Percentiles rank a stretch among this genome's conserved stretches.
phyloP scores from a whole-genome alignment of 805 yeast species.

The Sporopachydermia quercuum region DNA sequence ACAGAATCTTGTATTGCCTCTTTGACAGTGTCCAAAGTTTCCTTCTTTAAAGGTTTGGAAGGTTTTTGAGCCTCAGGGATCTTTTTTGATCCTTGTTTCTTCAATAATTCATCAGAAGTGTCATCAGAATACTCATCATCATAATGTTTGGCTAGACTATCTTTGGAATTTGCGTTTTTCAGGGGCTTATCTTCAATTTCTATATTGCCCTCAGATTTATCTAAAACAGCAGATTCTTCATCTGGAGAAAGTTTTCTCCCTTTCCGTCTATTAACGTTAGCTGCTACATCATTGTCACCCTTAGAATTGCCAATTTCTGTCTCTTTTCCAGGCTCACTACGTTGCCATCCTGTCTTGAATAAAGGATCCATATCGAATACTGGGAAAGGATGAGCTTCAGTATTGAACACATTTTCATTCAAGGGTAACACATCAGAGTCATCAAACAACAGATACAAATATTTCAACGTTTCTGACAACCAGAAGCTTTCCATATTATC shows the following conservation, averaged over 20 bases:
- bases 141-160: not conserved
- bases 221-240: not conserved
- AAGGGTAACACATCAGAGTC: slow-evolving; percentile 47
- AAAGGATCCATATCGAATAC: slow-evolving; percentile 34
- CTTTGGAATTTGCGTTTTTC: not conserved
- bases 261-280: not conserved
- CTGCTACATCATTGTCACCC: not conserved
- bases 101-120: too few relatives aligned
- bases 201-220: not conserved
- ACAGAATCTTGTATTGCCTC: not conserved
- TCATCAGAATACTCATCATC: not conserved
- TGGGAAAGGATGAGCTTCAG: slow-evolving; percentile 94
- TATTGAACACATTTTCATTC: slow-evolving; percentile 62
- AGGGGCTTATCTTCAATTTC: not conserved
- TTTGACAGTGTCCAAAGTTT: slow-evolving; percentile 1
- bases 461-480: slow-evolving; percentile 82
- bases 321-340: slow-evolving; percentile 13
- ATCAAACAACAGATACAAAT: slow-evolving; percentile 66
- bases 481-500: slow-evolving; percentile 88
- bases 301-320: not conserved
- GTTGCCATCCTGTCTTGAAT: slow-evolving; percentile 50
- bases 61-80: not conserved
- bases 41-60: not conserved
- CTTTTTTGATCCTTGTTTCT: too few relatives aligned
- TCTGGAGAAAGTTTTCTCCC: not conserved